Evolutionary conservation across 208 protist species (phyloP), one percentile per base, ranked within the genome.

Genomic region (Naegleria lovaniensis): DNA sequence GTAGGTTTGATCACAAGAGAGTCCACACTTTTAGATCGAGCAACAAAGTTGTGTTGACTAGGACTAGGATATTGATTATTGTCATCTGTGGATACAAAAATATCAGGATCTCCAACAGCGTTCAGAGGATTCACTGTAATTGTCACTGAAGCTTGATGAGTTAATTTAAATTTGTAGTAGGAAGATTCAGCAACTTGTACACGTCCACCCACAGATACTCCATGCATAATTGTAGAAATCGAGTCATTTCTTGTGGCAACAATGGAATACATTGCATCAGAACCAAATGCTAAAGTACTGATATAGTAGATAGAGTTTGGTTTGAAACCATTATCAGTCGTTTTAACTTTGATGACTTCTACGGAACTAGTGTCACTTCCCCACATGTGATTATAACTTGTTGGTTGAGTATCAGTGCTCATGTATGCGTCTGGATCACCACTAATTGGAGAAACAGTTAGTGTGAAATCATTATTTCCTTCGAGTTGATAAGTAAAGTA

Each of bases 401-500:
- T 25, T 40, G 85, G 85, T 67, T 55, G 5, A 39, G 19, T 16
- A 41, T 38, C 40, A 25, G 19, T 19, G 25, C 13, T 41, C 11
- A 67, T 15, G 39, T 43, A 55, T 13, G 25, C 25, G 67, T 89
- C 85, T 67, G 85, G 48, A 67, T 89, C 85, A 41, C 85, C 85
- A 40, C 3, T 29, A 59, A 67, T 41, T 38, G 48, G 41, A 38
- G 85, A 41, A 5, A 89, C 5, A 11, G 43, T 38, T 33, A 89
- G 11, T 11, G 48, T 67, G 29, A 89, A 89, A 19, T 39, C 19
- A 67, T 22, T 13, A 41, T 59, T 11, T 9, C 25, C 43, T 29
- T 89, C 48, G 0, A 89, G 41, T 7, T 67, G 38, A 89, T n/a
- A 89, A 11, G 51, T 40, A 40, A 89, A 89, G 41, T 89, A 67